Percentiles rank a stretch among this genome's conserved stretches.
Conservation (phyloP, 164 flowering plant species). For the Berberis thunbergii region DNA sequence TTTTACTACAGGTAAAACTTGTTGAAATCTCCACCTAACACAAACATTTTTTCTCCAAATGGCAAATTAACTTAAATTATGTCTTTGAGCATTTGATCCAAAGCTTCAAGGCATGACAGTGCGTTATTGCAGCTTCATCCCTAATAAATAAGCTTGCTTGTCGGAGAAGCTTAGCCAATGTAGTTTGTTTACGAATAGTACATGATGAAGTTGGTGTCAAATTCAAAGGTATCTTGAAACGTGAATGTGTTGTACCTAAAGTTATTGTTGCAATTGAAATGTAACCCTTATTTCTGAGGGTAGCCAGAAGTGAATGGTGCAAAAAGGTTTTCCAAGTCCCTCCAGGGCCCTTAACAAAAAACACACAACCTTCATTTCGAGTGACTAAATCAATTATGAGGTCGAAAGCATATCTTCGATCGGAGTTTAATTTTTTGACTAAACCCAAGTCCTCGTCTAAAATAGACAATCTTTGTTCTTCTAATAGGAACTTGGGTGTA, state of each 20-base stretch:
- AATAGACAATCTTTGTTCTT: not conserved
- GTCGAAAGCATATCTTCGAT: not conserved
- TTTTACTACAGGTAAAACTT: not conserved
- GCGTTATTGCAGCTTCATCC: not conserved
- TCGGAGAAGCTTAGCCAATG: not conserved
- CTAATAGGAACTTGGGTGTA: not conserved
- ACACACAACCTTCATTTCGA: not conserved
- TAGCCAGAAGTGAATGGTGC: constrained; percentile 11
- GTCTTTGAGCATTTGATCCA: not conserved
- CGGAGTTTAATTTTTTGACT: not conserved
- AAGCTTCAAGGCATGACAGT: not conserved
- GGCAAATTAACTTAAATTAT: not conserved
- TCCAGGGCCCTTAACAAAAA: constrained; percentile 17
- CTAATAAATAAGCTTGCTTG: too few species aligned
- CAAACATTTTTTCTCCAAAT: not conserved
- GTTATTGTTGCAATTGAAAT: constrained; percentile 10
- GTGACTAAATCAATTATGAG: not conserved
- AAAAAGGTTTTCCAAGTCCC: constrained; percentile 15
- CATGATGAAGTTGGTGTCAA: not conserved
- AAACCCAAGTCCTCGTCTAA: not conserved
- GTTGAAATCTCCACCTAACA: not conserved
- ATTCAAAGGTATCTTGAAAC: constrained; percentile 12
- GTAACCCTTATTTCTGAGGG: constrained; percentile 1
- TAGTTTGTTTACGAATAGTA: constrained; percentile 6
- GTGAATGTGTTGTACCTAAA: constrained; percentile 18